phyloP scores from a whole-genome alignment of 1,284 basidiomycete species.

The Somion occarium region DNA sequence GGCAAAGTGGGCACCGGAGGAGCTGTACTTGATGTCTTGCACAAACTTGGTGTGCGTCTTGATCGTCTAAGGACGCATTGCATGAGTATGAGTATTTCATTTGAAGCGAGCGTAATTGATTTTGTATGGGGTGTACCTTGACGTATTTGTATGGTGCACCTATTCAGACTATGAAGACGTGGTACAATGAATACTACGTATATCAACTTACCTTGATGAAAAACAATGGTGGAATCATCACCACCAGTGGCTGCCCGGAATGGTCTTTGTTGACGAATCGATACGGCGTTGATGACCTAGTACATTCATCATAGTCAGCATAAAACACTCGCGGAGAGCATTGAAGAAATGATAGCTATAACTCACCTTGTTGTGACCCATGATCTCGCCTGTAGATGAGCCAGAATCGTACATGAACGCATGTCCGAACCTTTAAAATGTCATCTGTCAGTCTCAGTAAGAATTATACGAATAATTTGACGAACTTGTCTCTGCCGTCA shows the following conservation, averaged over 20 bases:
- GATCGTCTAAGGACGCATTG: constrained; percentile 50
- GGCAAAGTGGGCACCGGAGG: constrained; percentile 79
- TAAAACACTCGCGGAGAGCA: background rate
- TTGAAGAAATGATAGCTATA: constrained; percentile 1
- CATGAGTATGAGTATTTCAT: background rate
- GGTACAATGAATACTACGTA: constrained; percentile 20
- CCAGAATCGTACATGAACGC: constrained; percentile 89
- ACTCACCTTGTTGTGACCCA: constrained; percentile 86
- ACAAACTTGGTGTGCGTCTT: constrained; percentile 92
- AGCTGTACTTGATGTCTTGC: constrained; percentile 85
- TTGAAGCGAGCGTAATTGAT: background rate
- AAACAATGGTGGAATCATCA: constrained; percentile 81
- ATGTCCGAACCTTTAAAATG: constrained; percentile 64
- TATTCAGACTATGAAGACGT: constrained; percentile 18
- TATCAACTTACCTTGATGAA: constrained; percentile 66
- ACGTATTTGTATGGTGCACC: constrained; percentile 89
- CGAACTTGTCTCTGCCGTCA: constrained; percentile 86
- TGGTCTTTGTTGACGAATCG: constrained; percentile 87
- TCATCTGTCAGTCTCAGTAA: constrained; percentile 2
- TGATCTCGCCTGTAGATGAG: constrained; percentile 88
- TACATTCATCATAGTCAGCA: constrained; percentile 1
- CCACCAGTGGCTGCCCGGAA: constrained; percentile 87
- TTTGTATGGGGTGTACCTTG: constrained; percentile 64
- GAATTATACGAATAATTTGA: constrained; percentile 11
- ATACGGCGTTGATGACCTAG: constrained; percentile 83